Evolutionary conservation across 805 yeast species (phyloP).

Genomic region (Ogataea paradorogensis): DNA sequence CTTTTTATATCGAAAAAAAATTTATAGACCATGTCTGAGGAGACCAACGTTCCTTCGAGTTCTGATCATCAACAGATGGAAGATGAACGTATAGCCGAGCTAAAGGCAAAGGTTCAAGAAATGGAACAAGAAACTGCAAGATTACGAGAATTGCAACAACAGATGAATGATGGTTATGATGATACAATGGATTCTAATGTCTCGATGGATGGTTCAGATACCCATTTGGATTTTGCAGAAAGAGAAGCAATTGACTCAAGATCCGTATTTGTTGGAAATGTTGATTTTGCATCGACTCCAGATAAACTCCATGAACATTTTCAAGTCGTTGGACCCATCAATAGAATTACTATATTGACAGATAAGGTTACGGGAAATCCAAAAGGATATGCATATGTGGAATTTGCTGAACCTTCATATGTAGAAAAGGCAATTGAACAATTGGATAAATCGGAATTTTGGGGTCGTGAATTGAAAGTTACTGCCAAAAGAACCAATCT

Average conservation of each 20-base stretch:
- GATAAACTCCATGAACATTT: slow-evolving; percentile 77
- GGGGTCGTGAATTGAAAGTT: slow-evolving; percentile 72
- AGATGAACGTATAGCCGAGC: slow-evolving; percentile 31
- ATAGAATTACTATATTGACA: slow-evolving; percentile 73
- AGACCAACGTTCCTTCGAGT: not conserved
- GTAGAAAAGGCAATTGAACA: slow-evolving; percentile 60
- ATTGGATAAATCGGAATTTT: slow-evolving; percentile 61
- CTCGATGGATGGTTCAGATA: slow-evolving; percentile 11
- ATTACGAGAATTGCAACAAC: slow-evolving; percentile 55
- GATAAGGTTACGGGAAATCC: slow-evolving; percentile 79
- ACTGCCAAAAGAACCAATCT: slow-evolving; percentile 76
- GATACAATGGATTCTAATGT: slow-evolving; percentile 16
- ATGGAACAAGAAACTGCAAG: slow-evolving; percentile 64
- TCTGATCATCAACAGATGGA: slow-evolving; percentile 6
- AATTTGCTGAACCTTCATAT: slow-evolving; percentile 65
- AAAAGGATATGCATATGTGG: slow-evolving; percentile 84
- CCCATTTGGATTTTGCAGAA: slow-evolving; percentile 26
- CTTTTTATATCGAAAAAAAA: not conserved
- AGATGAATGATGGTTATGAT: slow-evolving; percentile 17
- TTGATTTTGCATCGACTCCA: slow-evolving; percentile 76
- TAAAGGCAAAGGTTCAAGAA: slow-evolving; percentile 46
- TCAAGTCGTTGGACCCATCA: slow-evolving; percentile 65
- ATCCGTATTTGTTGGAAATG: slow-evolving; percentile 79
- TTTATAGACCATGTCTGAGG: slow-evolving; percentile 7
- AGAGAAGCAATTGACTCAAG: slow-evolving; percentile 71